Evolutionary conservation across 2,329 filamentous ascomycete species (phyloP).

Genomic region (Cladophialophora exuberans): DNA sequence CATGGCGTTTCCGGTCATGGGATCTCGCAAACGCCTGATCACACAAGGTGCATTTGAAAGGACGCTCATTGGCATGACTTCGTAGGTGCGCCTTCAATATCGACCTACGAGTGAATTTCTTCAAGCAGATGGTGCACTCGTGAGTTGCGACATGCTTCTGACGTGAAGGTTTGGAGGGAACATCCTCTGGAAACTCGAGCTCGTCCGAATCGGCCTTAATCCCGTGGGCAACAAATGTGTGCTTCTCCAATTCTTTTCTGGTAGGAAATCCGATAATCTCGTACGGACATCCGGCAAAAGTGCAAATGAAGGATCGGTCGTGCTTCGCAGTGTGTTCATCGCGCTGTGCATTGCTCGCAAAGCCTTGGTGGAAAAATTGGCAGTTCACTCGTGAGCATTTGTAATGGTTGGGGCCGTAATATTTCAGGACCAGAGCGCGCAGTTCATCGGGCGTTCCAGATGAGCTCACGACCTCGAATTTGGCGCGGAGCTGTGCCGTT

Average conservation of each 20-base stretch:
- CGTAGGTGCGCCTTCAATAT: background rate
- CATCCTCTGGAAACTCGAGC: constrained; percentile 24
- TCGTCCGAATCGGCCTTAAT: constrained; percentile 32
- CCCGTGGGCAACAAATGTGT: constrained; percentile 38
- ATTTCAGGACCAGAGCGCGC: constrained; percentile 27
- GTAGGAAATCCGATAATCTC: constrained; percentile 42
- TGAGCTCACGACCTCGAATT: background rate
- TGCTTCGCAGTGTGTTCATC: constrained; percentile 46
- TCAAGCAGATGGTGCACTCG: background rate
- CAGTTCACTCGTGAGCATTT: constrained; percentile 50
- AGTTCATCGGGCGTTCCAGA: background rate
- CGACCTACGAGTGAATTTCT: background rate
- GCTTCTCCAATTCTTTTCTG: constrained; percentile 45
- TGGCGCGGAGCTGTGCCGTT: no score
- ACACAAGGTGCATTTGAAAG: constrained; percentile 38
- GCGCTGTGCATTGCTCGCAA: constrained; percentile 36
- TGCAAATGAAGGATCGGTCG: background rate
- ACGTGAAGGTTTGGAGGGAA: constrained; percentile 21
- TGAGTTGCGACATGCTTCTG: no score
- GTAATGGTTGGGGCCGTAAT: constrained; percentile 46
- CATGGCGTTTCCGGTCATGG: constrained; percentile 41
- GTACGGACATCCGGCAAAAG: background rate
- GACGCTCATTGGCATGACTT: constrained; percentile 43
- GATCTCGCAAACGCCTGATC: constrained; percentile 40
- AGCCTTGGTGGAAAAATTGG: constrained; percentile 50